Conservation (phyloP, 2,329 filamentous ascomycete species). For the Aureobasidium sp. region DNA sequence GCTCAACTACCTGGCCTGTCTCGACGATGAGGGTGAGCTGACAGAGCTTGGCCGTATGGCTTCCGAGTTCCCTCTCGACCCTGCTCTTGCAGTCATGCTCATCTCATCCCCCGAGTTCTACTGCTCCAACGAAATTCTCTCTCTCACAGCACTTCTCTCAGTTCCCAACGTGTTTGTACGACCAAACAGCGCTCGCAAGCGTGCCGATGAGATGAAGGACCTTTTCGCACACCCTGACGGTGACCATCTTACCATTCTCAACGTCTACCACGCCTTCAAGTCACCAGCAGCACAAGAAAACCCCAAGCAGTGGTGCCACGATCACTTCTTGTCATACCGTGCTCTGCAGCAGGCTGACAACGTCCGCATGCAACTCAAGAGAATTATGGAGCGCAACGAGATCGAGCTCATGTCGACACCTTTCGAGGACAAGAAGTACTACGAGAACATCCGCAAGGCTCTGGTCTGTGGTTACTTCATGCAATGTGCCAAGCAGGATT, state of each 20-base stretch:
- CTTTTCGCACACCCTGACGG: conserved; percentile 88
- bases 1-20: conserved; percentile 91
- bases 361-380: conserved; percentile 81
- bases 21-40: conserved; percentile 92
- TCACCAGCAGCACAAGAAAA: conserved; percentile 60
- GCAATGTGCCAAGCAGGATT: conserved; percentile 94
- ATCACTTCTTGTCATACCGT: conserved; percentile 87
- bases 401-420: conserved; percentile 80
- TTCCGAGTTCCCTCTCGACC: conserved; percentile 92
- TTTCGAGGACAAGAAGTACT: conserved; percentile 95
- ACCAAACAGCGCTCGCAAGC: conserved; percentile 74
- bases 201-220: conserved; percentile 94
- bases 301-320: conserved; percentile 87
- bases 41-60: conserved; percentile 78
- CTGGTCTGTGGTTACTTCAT: conserved; percentile 97
- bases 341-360: conserved; percentile 89
- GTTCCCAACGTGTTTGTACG: conserved; percentile 92
- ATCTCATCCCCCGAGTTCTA: conserved; percentile 97
- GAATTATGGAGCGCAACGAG: conserved; percentile 91
- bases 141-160: conserved; percentile 85
- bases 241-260: conserved; percentile 91
- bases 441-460: conserved; percentile 90
- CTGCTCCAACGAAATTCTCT: conserved; percentile 96
- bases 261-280: conserved; percentile 98
- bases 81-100: conserved; percentile 90